Percentiles rank a stretch among this genome's conserved stretches.
phyloP scores from a whole-genome alignment of 1,284 basidiomycete species.

The Cryptococcus neoformans region DNA sequence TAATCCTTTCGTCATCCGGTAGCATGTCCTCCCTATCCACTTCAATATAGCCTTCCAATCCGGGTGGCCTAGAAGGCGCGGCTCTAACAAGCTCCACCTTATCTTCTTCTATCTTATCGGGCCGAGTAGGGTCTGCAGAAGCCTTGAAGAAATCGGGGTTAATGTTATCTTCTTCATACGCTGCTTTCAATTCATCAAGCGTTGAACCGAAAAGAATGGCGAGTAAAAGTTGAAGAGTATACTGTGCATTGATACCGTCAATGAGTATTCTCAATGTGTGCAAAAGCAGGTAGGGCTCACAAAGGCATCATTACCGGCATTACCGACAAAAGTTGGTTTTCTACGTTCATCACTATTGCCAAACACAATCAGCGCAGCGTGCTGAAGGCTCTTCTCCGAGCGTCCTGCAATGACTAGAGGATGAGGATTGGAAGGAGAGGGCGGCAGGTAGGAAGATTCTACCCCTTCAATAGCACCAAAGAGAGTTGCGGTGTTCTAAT shows the following conservation, averaged over 20 bases:
- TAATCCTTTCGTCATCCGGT: too few relatives aligned
- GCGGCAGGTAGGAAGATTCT: background rate
- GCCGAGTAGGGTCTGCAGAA: background rate
- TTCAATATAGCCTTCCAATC: too few relatives aligned
- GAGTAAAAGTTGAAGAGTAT: constrained; percentile 24
- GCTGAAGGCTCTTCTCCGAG: constrained; percentile 19
- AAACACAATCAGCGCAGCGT: constrained; percentile 23
- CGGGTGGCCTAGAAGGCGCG: too few relatives aligned
- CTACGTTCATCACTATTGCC: constrained; percentile 9
- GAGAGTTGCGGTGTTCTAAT: constrained; percentile 35
- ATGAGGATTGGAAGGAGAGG: background rate
- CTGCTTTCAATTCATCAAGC: constrained; percentile 20
- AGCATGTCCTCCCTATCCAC: too few relatives aligned
- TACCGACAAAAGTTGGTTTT: constrained; percentile 18
- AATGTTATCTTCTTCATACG: constrained; percentile 9
- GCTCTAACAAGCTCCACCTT: background rate
- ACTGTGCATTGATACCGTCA: constrained; percentile 9
- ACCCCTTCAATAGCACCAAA: constrained; percentile 32
- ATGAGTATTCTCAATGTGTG: background rate
- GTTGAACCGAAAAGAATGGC: constrained; percentile 18
- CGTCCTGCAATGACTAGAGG: background rate
- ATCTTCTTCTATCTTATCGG: constrained; percentile 3
- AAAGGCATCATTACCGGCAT: constrained; percentile 37
- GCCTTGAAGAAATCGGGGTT: background rate
- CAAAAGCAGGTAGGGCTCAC: constrained; percentile 17